Evolutionary conservation across 2,329 filamentous ascomycete genomes (phyloP).

Genomic region (Paraphaeosphaeria sporulosa): DNA sequence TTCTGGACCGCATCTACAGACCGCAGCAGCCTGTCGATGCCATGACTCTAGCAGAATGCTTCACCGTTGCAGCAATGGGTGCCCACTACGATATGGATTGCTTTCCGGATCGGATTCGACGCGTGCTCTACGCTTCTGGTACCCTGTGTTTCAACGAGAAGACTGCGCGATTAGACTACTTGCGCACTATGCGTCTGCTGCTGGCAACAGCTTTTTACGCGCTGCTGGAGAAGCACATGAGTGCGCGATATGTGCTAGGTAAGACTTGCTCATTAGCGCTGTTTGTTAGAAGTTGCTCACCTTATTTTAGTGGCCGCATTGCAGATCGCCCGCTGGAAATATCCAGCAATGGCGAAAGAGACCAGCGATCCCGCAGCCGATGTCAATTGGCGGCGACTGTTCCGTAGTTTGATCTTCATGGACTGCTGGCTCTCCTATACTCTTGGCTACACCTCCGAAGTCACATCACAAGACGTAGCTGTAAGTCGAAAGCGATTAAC

Average conservation of each 20-base stretch:
- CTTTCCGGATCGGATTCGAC: slow-evolving; percentile 41
- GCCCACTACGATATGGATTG: slow-evolving; percentile 47
- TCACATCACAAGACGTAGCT: slow-evolving; percentile 36
- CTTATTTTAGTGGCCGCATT: slow-evolving; percentile 41
- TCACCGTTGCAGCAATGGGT: slow-evolving; percentile 47
- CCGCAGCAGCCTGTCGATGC: slow-evolving; percentile 34
- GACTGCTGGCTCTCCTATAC: slow-evolving; percentile 51
- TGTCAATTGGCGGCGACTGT: slow-evolving; percentile 35
- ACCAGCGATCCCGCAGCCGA: slow-evolving; percentile 17
- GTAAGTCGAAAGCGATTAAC: slow-evolving; percentile 26
- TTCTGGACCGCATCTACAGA: slow-evolving; percentile 46
- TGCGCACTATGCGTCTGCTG: slow-evolving; percentile 46
- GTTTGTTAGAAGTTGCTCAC: slow-evolving; percentile 7
- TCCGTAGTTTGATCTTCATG: slow-evolving; percentile 48
- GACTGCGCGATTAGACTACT: slow-evolving; percentile 37
- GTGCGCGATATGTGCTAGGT: slow-evolving; percentile 47
- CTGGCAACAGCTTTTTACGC: slow-evolving; percentile 47
- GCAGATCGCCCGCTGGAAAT: slow-evolving; percentile 47
- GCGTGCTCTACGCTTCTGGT: slow-evolving; percentile 44
- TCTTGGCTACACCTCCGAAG: slow-evolving; percentile 44
- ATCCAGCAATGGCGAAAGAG: slow-evolving; percentile 17
- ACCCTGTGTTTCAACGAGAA: slow-evolving; percentile 44
- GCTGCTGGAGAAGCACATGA: slow-evolving; percentile 49
- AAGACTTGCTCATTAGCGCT: slow-evolving; percentile 10
- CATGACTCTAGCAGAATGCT: slow-evolving; percentile 46